Evolutionary conservation across 2,329 filamentous ascomycete species (phyloP), one percentile per base, ranked within the genome.

Genomic region (Sarocladium oryzae): DNA sequence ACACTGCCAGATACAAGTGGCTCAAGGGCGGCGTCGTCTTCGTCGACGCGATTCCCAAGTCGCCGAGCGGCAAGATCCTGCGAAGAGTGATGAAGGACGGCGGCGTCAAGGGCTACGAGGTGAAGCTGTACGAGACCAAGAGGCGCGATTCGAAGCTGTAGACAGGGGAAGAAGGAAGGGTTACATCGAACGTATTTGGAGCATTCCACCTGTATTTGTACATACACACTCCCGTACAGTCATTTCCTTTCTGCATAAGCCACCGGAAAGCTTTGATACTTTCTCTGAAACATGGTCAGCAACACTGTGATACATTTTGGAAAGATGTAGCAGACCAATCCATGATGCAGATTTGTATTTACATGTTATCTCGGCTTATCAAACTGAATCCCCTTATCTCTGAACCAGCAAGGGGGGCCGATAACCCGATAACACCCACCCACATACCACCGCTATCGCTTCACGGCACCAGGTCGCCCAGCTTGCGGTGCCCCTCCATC

Each of bases 1-100:
- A 77, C 45, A 78, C 85, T 24, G 77, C 81, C 0, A 73, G 68
- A 54, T 79, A 84, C 61, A 90, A 90, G 68, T 77, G 80, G 62
- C 72, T 89, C 54, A 82, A 80, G 4, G 86, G 86, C 0, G 86
- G 86, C 1, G 77, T 90, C n/a, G 68, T 75, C 10, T 88, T 89
- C 61, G 71, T 86, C 3, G 77, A 85, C 30, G 70, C 70, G 11
- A 82, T 90, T 28, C 85, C 86, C n/a, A 89, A 87, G 70, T 88
- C 86, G 54, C 77, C 81, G 2, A 74, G 71, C 38, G 74, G 74
- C 1, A 76, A 76, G 65, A 73, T 76, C 33, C 56, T 76, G 49
- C 63, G 74, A 18, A 61, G 72, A 48, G 53, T 74, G 35, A 60
- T 75, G 61, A 66, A 69, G 48, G 70, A 74, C 28, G 63, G 70